Conservation (phyloP, 1,284 basidiomycete genomes). For the Trichosporon sp. region DNA sequence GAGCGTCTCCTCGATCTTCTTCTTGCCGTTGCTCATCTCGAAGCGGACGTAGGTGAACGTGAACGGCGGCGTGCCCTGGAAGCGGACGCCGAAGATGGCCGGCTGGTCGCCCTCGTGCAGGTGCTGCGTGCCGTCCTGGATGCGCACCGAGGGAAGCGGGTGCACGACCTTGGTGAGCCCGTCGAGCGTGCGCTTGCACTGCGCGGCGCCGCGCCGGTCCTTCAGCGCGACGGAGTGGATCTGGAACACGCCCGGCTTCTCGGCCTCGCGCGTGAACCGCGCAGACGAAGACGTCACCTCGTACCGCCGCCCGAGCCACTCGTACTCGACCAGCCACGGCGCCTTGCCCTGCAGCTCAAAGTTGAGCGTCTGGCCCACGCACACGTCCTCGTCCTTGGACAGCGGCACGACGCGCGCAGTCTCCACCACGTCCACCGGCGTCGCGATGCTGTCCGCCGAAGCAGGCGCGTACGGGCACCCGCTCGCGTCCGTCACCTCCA, state of each 20-base stretch:
- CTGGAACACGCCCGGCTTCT: conserved; percentile 72
- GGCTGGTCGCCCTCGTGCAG: conserved; percentile 91
- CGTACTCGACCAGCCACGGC: conserved; percentile 93
- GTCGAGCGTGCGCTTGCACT: conserved; percentile 73
- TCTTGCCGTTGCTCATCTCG: conserved; percentile 32
- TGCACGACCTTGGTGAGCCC: conserved; percentile 75
- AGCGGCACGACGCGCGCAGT: conserved; percentile 86
- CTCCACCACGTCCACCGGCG: conserved; percentile 86
- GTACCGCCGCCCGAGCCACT: conserved; percentile 69
- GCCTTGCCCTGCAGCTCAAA: conserved; percentile 91
- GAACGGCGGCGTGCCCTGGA: conserved; percentile 88
- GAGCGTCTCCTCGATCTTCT: conserved; percentile 73
- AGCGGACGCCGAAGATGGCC: conserved; percentile 74
- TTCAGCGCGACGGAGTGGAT: conserved; percentile 85
- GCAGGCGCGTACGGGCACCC: conserved; percentile 68
- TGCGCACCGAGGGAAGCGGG: conserved; percentile 76
- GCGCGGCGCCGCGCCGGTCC: conserved; percentile 55
- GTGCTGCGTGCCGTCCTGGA: conserved; percentile 81
- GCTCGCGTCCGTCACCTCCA: conserved; percentile 69
- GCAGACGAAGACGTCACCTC: conserved; percentile 70
- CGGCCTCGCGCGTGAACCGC: conserved; percentile 76
- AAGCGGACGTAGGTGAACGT: conserved; percentile 86
- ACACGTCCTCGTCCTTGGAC: conserved; percentile 72
- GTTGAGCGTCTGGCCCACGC: conserved; percentile 83
- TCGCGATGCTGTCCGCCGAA: conserved; percentile 61